phyloP scores from a whole-genome alignment of 805 yeast genomes.

The Torulaspora quercuum region DNA sequence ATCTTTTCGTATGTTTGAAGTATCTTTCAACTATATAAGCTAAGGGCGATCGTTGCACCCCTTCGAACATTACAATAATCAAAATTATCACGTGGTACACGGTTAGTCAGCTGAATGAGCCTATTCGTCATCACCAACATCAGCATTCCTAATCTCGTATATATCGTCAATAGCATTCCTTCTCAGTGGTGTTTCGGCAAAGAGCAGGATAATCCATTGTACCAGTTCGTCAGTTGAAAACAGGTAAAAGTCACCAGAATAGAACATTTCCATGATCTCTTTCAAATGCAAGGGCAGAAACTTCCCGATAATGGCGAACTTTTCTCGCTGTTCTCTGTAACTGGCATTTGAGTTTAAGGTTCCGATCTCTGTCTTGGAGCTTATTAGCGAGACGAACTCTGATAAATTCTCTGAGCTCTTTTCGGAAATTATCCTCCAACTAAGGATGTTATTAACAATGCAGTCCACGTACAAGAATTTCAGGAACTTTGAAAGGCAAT shows the following conservation, averaged over 20 bases:
- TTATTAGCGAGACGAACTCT: slow-evolving; percentile 25
- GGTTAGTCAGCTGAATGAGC: too few relatives aligned
- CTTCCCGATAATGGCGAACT: slow-evolving; percentile 28
- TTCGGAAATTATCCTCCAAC: slow-evolving; percentile 36
- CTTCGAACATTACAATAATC: too few relatives aligned
- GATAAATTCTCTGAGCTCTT: slow-evolving; percentile 33
- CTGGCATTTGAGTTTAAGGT: slow-evolving; percentile 17
- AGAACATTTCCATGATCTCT: slow-evolving; percentile 41
- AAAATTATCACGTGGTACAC: too few relatives aligned
- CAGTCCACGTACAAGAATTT: slow-evolving; percentile 25
- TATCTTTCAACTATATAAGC: too few relatives aligned
- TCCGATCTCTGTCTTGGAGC: slow-evolving; percentile 29
- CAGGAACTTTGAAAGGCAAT: slow-evolving; percentile 17
- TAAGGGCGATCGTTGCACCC: too few relatives aligned
- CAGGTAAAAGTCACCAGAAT: slow-evolving; percentile 41
- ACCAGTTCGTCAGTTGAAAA: slow-evolving; percentile 39
- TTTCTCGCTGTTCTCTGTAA: slow-evolving; percentile 30
- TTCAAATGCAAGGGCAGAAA: slow-evolving; percentile 39
- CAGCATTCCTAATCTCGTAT: slow-evolving; percentile 44
- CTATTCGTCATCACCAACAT: slow-evolving; percentile 36
- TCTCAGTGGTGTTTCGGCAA: slow-evolving; percentile 41
- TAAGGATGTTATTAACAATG: slow-evolving; percentile 21
- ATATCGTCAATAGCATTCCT: slow-evolving; percentile 38
- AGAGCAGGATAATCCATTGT: slow-evolving; percentile 38
- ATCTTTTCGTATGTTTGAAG: too few relatives aligned